Evolutionary conservation across 257 asterid genomes (phyloP).

Genomic region (Gentiana dahurica): DNA sequence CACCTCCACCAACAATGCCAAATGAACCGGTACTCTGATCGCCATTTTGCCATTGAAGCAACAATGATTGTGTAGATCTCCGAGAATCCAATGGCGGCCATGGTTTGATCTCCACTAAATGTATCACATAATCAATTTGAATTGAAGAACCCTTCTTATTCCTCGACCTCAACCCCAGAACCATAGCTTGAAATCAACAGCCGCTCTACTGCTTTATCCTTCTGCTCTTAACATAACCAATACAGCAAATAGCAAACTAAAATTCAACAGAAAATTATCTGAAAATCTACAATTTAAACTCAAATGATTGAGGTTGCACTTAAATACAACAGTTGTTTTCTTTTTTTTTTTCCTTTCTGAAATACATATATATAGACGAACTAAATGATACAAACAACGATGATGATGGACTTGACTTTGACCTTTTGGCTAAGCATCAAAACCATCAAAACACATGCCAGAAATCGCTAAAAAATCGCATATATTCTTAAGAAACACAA

Average conservation of each 20-base stretch:
- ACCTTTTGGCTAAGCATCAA: too few relatives aligned
- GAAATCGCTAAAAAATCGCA: too few relatives aligned
- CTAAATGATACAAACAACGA: too few relatives aligned
- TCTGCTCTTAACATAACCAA: neutral
- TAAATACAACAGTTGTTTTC: too few relatives aligned
- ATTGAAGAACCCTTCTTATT: slow-evolving; percentile 42
- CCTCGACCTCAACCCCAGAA: slow-evolving; percentile 62
- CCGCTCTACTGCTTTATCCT: slow-evolving; percentile 7
- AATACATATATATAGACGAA: too few relatives aligned
- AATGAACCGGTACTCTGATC: slow-evolving; percentile 51
- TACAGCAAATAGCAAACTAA: neutral
- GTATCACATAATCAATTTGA: slow-evolving; percentile 42
- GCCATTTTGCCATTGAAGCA: slow-evolving; percentile 72
- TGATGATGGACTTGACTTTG: too few relatives aligned
- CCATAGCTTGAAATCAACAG: slow-evolving; percentile 41
- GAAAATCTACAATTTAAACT: neutral
- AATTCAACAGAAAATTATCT: neutral
- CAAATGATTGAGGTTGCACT: too few relatives aligned
- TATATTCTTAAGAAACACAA: too few relatives aligned
- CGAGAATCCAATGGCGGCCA: slow-evolving; percentile 84
- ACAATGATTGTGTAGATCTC: slow-evolving; percentile 52
- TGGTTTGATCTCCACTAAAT: slow-evolving; percentile 54
- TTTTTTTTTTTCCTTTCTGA: too few relatives aligned
- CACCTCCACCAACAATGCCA: slow-evolving; percentile 45
- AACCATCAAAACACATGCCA: too few relatives aligned